A percentile compares a stretch with the other conserved stretches of the same genome.
Evolutionary conservation across 164 flowering plant species (phyloP).

Genomic region (Akebia trifoliata): DNA sequence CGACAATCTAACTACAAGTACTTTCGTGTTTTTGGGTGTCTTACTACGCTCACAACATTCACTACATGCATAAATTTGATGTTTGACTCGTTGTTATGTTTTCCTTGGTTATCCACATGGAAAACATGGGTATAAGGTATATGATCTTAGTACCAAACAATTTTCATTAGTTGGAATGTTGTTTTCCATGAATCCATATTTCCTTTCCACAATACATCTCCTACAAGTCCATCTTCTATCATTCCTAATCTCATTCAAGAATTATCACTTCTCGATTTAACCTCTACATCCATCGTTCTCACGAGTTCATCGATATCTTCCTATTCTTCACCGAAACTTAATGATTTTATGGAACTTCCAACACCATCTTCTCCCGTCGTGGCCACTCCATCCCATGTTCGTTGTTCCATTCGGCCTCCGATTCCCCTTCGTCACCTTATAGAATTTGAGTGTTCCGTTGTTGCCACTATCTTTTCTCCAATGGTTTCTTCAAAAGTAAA

Average conservation of each 20-base stretch:
- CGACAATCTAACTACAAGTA: neutral
- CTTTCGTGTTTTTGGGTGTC: neutral
- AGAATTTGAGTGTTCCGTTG: too few relatives aligned
- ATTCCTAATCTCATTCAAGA: neutral
- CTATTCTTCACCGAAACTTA: too few relatives aligned
- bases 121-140: neutral
- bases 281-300: neutral
- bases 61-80: neutral
- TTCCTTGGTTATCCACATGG: slow-evolving; percentile 2
- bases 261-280: neutral
- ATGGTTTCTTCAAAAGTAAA: too few relatives aligned
- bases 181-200: neutral
- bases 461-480: too few relatives aligned
- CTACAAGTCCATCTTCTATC: neutral
- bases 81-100: neutral
- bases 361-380: too few relatives aligned
- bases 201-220: neutral
- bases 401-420: too few relatives aligned
- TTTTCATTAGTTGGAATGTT: neutral
- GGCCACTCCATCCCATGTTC: too few relatives aligned
- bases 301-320: too few relatives aligned
- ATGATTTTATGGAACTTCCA: too few relatives aligned
- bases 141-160: neutral
- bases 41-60: neutral
- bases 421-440: too few relatives aligned